phyloP scores from a whole-genome alignment of 257 asterid genomes.

The Coffea canephora region DNA sequence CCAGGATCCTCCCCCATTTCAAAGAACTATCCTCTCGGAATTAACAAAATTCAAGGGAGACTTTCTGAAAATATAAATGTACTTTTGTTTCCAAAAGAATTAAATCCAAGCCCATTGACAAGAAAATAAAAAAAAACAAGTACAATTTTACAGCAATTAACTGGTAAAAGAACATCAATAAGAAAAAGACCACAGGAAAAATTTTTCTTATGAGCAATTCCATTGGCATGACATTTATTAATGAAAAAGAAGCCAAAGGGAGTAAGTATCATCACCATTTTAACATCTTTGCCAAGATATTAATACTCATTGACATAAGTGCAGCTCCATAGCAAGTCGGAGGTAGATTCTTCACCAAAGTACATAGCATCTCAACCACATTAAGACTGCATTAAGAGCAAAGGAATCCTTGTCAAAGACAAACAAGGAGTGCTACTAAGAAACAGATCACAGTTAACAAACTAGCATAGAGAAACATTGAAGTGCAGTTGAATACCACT shows the following conservation, averaged over 20 bases:
- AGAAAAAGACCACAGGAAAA: background rate
- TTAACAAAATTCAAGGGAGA: background rate
- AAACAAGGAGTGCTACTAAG: constrained; percentile 6
- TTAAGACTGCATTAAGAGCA: constrained; percentile 57
- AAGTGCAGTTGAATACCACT: constrained; percentile 38
- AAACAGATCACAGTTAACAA: constrained; percentile 12
- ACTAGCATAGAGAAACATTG: constrained; percentile 5
- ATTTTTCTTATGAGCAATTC: background rate
- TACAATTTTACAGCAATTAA: background rate
- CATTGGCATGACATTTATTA: background rate
- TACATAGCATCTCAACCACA: constrained; percentile 72
- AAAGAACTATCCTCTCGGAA: background rate
- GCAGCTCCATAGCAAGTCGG: constrained; percentile 57
- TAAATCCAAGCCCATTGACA: background rate
- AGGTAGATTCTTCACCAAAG: constrained; percentile 58
- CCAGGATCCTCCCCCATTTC: background rate
- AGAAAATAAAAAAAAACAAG: background rate
- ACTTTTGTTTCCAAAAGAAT: background rate
- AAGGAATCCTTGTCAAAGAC: constrained; percentile 14
- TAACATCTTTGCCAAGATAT: constrained; percentile 74
- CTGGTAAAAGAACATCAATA: background rate
- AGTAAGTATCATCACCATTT: constrained; percentile 53
- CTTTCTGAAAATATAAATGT: background rate
- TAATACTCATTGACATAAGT: constrained; percentile 79
- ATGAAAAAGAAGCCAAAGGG: constrained; percentile 14